Conservation (phyloP, 2,329 filamentous ascomycete species). For the Sporothrix phasma region DNA sequence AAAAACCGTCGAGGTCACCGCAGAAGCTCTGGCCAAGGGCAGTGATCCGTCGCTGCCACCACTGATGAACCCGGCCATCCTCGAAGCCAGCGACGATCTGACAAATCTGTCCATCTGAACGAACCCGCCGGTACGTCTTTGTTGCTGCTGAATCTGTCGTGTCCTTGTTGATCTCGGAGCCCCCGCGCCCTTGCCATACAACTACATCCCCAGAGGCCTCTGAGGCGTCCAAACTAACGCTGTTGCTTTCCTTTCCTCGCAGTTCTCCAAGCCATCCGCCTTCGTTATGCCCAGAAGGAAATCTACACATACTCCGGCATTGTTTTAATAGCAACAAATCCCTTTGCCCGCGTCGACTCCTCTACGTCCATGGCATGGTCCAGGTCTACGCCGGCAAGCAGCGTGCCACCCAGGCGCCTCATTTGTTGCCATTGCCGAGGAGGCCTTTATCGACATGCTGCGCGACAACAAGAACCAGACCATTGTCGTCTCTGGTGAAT, state of each 20-base stretch:
- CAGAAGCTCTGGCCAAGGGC: slow-evolving; percentile 65
- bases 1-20: slow-evolving; percentile 68
- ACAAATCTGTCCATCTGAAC: slow-evolving; percentile 97
- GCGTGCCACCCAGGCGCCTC: slow-evolving; percentile 89
- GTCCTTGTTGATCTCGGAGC: neutral
- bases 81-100: slow-evolving; percentile 95
- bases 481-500: slow-evolving; percentile 97
- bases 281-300: slow-evolving; percentile 96
- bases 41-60: slow-evolving; percentile 74
- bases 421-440: slow-evolving; percentile 98
- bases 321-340: slow-evolving; percentile 95
- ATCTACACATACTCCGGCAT: slow-evolving; percentile 99
- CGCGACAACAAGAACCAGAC: slow-evolving; percentile 95
- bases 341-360: slow-evolving; percentile 95
- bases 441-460: slow-evolving; percentile 99
- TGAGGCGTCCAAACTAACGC: neutral
- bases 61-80: slow-evolving; percentile 94
- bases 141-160: slow-evolving; percentile 2
- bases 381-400: slow-evolving; percentile 98
- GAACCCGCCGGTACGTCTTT: slow-evolving; percentile 74
- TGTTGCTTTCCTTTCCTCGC: slow-evolving; percentile 15
- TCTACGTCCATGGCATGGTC: slow-evolving; percentile 99
- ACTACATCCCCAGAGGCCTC: neutral
- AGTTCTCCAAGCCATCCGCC: slow-evolving; percentile 95
- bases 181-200: neutral